A percentile compares a stretch with the other conserved stretches of the same genome.
Conservation (phyloP, 305 asterid species). For the Ilex paraguariensis region DNA sequence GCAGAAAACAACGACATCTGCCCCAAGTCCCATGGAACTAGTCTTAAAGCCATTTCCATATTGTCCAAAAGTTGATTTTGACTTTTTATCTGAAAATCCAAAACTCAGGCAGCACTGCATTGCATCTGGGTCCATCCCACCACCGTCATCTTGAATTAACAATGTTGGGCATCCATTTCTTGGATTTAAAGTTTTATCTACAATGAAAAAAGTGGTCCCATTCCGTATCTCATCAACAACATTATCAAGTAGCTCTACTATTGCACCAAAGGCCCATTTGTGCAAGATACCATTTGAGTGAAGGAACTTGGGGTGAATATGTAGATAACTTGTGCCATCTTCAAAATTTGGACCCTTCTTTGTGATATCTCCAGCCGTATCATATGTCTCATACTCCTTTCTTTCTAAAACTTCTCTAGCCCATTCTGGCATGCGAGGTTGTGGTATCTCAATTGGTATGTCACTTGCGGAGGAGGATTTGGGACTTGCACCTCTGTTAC, state of each 20-base stretch:
- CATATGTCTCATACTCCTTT: too few species aligned
- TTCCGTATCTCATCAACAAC: conserved; percentile 84
- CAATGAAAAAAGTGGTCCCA: conserved; percentile 62
- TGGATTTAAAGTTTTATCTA: conserved; percentile 66
- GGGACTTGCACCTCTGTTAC: too few species aligned
- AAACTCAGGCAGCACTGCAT: conserved; percentile 86
- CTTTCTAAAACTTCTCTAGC: too few species aligned
- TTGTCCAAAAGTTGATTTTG: conserved; percentile 71
- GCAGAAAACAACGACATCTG: conserved; percentile 86
- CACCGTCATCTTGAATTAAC: conserved; percentile 89
- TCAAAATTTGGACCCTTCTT: too few species aligned
- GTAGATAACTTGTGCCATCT: conserved; percentile 69
- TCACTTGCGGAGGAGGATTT: too few species aligned
- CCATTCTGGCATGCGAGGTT: too few species aligned
- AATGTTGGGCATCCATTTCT: conserved; percentile 74
- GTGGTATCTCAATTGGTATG: too few species aligned
- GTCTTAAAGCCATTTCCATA: conserved; percentile 98
- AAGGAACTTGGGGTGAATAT: conserved; percentile 84
- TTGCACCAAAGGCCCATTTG: conserved; percentile 94
- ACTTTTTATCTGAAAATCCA: conserved; percentile 92
- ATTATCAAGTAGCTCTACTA: conserved; percentile 93
- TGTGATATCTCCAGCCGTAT: too few species aligned
- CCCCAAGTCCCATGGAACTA: conserved; percentile 97
- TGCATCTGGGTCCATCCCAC: conserved; percentile 89
- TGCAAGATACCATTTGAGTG: conserved; percentile 96